Evolutionary conservation across 176 grass and related monocot genomes (phyloP).

Genomic region (Cymbopogon citratus): DNA sequence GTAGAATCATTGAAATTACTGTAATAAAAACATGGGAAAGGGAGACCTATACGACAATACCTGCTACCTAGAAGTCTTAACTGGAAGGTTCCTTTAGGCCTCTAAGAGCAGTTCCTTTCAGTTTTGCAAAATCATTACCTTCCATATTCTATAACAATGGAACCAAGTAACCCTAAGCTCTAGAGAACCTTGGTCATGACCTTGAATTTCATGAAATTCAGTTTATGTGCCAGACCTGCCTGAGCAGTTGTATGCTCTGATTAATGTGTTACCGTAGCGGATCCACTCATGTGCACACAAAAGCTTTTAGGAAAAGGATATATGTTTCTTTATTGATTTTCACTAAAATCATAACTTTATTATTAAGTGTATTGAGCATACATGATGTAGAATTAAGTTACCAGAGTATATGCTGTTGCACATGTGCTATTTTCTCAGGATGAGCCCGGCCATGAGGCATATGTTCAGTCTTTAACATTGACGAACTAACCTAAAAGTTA

Average conservation of each 20-base stretch:
- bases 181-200: not conserved
- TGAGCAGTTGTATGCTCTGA: not conserved
- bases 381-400: not conserved
- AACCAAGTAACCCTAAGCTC: not conserved
- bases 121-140: not conserved
- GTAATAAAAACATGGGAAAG: not conserved
- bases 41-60: not conserved
- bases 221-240: not conserved
- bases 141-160: not conserved
- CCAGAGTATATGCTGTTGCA: not conserved
- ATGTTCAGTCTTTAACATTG: slow-evolving; percentile 6
- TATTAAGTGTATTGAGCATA: not conserved
- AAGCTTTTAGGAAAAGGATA: not conserved
- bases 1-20: not conserved
- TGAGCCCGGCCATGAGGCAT: not conserved
- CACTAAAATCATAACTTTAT: not conserved
- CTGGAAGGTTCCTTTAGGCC: not conserved
- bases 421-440: not conserved
- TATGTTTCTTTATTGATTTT: not conserved
- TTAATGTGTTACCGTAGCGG: not conserved
- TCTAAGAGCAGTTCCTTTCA: not conserved
- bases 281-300: not conserved
- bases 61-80: not conserved
- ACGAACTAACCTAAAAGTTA: not conserved
- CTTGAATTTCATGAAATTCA: not conserved